phyloP scores from a whole-genome alignment of 331 rosid species.

The Ulmus americana region DNA sequence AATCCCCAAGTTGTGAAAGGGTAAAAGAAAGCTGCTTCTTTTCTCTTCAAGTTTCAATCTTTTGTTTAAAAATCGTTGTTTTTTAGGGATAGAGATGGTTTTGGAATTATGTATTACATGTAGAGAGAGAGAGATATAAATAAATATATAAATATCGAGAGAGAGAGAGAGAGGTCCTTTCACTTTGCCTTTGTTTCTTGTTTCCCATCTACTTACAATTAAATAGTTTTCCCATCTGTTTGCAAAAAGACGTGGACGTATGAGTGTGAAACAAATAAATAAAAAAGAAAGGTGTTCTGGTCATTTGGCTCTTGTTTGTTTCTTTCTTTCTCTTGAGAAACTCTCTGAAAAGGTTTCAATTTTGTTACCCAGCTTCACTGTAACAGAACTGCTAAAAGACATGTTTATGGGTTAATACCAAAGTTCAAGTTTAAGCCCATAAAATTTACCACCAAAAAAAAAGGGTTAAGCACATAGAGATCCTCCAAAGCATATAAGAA shows the following conservation, averaged over 20 bases:
- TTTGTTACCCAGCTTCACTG: too few species aligned
- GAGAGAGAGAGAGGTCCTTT: conserved; percentile 1
- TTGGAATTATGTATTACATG: not conserved
- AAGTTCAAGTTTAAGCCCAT: too few species aligned
- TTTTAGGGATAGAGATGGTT: conserved; percentile 5
- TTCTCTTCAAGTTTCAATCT: not conserved
- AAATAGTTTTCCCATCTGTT: not conserved
- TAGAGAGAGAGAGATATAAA: not conserved
- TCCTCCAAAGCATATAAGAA: too few species aligned
- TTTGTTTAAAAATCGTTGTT: not conserved
- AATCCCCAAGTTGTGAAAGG: too few species aligned
- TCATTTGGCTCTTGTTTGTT: not conserved
- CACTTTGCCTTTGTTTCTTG: not conserved
- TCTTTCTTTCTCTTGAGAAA: not conserved
- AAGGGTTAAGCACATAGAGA: too few species aligned
- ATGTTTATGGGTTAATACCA: too few species aligned
- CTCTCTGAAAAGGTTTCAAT: not conserved
- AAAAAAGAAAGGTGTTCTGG: not conserved
- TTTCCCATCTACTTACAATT: not conserved
- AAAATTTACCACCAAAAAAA: too few species aligned
- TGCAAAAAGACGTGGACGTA: conserved; percentile 1
- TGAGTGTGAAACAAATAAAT: not conserved
- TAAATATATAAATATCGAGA: not conserved
- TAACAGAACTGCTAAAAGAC: too few species aligned
- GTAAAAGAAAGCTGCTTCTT: too few species aligned